Percentiles rank a stretch among this genome's conserved stretches.
Conservation (phyloP, 176 grass and related monocot species). For the Oryza meridionalis region DNA sequence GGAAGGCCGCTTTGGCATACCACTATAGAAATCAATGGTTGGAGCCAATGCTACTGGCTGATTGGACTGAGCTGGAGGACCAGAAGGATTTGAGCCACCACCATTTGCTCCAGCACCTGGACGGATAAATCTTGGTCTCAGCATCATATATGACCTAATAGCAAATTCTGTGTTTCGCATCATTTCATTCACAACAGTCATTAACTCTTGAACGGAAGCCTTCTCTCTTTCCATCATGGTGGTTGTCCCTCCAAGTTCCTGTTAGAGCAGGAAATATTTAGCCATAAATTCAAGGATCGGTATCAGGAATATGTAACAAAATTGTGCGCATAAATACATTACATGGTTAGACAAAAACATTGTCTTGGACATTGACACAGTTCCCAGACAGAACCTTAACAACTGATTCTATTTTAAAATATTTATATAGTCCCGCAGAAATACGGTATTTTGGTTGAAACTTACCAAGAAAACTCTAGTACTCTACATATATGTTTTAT, state of each 20-base stretch:
- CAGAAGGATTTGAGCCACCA: slow-evolving; percentile 47
- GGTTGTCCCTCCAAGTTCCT: slow-evolving; percentile 82
- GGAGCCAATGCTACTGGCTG: slow-evolving; percentile 56
- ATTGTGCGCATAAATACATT: neutral
- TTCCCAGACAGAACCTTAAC: neutral
- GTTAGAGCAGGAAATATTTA: slow-evolving; percentile 24
- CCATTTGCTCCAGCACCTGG: slow-evolving; percentile 52
- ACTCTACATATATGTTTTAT: neutral
- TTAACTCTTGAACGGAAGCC: slow-evolving; percentile 74
- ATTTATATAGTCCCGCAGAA: neutral
- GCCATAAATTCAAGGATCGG: slow-evolving; percentile 24
- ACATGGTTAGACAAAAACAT: neutral
- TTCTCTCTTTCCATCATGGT: slow-evolving; percentile 92
- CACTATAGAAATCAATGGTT: slow-evolving; percentile 88
- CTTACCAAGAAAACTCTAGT: neutral
- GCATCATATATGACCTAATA: slow-evolving; percentile 89
- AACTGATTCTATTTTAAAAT: neutral
- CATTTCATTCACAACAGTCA: slow-evolving; percentile 72
- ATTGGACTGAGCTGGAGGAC: slow-evolving; percentile 38
- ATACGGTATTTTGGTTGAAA: neutral
- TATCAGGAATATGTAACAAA: slow-evolving; percentile 4
- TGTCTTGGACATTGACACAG: neutral
- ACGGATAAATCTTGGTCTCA: slow-evolving; percentile 70
- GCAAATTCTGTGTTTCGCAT: slow-evolving; percentile 89
- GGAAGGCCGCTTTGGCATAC: slow-evolving; percentile 86